Percentiles rank a stretch among this genome's conserved stretches.
These are phyloP conservation scores for Fragaria nilgerrensis DNA, from an alignment of 306 rosid species.

Conservation along the genomic window DNA sequence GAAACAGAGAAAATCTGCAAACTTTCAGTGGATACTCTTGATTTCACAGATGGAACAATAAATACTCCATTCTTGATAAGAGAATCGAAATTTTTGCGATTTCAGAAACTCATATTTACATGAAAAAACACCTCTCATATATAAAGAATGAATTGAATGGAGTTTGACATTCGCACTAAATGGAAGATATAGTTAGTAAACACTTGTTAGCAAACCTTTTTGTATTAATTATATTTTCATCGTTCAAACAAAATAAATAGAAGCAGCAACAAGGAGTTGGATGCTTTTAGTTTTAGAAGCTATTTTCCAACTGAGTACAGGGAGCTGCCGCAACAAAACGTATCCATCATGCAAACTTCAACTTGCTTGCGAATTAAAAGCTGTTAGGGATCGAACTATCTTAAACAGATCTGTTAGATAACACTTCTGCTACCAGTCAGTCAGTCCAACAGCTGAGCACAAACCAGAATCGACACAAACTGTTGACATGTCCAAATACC, in stretches of 20 bases:
- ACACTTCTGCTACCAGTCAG: conserved; percentile 44
- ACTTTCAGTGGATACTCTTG: neutral
- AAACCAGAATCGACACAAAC: conserved; percentile 51
- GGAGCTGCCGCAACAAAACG: conserved; percentile 12
- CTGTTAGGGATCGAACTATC: conserved; percentile 57
- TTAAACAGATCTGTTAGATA: conserved; percentile 42
- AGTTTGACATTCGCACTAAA: neutral
- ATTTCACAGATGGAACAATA: neutral
- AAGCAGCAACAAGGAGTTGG: neutral
- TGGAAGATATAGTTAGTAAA: neutral
- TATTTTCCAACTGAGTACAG: conserved; percentile 3
- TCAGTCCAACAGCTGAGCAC: conserved; percentile 81
- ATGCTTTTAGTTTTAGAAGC: neutral
- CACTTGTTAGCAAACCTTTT: neutral
- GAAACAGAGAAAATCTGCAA: neutral
- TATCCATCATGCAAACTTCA: conserved; percentile 33
- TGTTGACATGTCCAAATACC: conserved; percentile 47
- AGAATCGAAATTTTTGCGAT: neutral
- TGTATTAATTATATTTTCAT: neutral
- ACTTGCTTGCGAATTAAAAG: conserved; percentile 61
- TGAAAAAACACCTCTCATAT: neutral
- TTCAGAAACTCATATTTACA: neutral
- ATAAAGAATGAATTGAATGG: neutral
- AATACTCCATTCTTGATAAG: neutral
- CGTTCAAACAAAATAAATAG: neutral